These are phyloP conservation scores for Xylaria sp. DNA, from an alignment of 2,329 filamentous ascomycete genomes.

Conservation along the genomic window DNA sequence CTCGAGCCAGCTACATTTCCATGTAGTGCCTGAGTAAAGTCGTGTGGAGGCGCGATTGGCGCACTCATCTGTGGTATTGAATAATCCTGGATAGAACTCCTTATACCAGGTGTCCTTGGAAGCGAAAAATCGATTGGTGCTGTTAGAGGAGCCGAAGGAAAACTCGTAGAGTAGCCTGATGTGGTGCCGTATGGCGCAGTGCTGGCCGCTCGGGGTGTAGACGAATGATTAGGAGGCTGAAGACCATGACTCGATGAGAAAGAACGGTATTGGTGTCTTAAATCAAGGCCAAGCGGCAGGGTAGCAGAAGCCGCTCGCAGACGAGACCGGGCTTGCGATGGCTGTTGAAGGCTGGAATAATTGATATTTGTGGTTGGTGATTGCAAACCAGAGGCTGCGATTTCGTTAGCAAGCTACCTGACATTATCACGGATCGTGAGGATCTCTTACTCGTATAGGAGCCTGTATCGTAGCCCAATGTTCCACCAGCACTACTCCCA, in stretches of 20 bases:
- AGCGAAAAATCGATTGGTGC: constrained; percentile 65
- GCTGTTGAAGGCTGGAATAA: constrained; percentile 61
- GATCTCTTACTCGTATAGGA: constrained; percentile 63
- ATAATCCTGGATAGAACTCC: constrained; percentile 58
- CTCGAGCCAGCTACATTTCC: constrained; percentile 54
- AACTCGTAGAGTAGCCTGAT: constrained; percentile 61
- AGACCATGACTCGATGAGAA: constrained; percentile 47
- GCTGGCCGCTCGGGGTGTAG: constrained; percentile 53
- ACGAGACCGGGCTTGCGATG: constrained; percentile 59
- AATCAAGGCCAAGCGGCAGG: constrained; percentile 49
- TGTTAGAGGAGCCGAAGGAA: constrained; percentile 65
- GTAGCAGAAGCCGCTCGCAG: constrained; percentile 59
- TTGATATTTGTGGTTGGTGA: constrained; percentile 61
- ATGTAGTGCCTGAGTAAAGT: constrained; percentile 63
- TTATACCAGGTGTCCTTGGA: constrained; percentile 56
- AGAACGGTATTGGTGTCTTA: constrained; percentile 50
- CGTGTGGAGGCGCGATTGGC: constrained; percentile 63
- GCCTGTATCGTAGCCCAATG: constrained; percentile 62
- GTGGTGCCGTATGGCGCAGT: constrained; percentile 57
- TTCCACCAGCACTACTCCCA: constrained; percentile 54
- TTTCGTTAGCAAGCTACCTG: constrained; percentile 32
- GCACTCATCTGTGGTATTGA: constrained; percentile 66
- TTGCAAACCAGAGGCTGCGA: constrained; percentile 59
- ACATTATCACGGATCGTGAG: background rate
- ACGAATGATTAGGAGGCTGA: constrained; percentile 48